Percentiles rank a stretch among this genome's conserved stretches.
phyloP scores from a whole-genome alignment of 805 yeast species.

The Danielozyma ontarioensis region DNA sequence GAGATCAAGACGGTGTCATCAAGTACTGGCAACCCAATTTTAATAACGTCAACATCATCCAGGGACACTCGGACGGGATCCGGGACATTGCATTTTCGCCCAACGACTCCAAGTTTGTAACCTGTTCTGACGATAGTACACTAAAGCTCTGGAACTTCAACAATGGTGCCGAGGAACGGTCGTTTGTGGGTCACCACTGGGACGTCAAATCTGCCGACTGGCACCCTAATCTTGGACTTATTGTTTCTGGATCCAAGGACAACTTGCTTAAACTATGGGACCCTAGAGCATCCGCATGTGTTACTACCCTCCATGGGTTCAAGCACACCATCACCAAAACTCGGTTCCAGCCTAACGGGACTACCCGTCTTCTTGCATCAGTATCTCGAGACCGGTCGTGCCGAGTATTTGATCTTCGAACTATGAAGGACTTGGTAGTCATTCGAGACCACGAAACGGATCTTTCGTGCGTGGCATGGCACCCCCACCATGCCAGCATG shows the following conservation, averaged over 20 bases:
- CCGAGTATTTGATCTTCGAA: constrained; percentile 80
- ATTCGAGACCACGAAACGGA: constrained; percentile 81
- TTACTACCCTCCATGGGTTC: constrained; percentile 82
- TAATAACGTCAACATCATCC: constrained; percentile 82
- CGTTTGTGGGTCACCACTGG: constrained; percentile 93
- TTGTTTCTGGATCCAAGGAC: constrained; percentile 93
- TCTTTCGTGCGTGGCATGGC: constrained; percentile 84
- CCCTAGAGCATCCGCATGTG: constrained; percentile 72
- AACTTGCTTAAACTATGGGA: constrained; percentile 94
- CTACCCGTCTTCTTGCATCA: constrained; percentile 69
- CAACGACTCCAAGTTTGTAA: constrained; percentile 85
- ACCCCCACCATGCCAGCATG: constrained; percentile 77
- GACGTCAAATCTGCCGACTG: constrained; percentile 96
- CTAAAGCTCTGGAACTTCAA: constrained; percentile 94
- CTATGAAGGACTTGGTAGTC: constrained; percentile 70
- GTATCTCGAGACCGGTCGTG: constrained; percentile 86
- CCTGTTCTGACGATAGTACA: constrained; percentile 88
- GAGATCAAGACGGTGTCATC: constrained; percentile 86
- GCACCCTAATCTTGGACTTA: constrained; percentile 85
- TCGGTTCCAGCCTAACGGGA: constrained; percentile 79
- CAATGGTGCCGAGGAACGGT: constrained; percentile 76
- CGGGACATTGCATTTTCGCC: constrained; percentile 89
- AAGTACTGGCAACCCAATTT: constrained; percentile 98
- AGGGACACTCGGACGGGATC: constrained; percentile 74
- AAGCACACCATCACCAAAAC: constrained; percentile 91